A percentile compares a stretch with the other conserved stretches of the same genome.
Evolutionary conservation across 2,329 filamentous ascomycete species (phyloP).

Genomic region (Talaromyces sp.): DNA sequence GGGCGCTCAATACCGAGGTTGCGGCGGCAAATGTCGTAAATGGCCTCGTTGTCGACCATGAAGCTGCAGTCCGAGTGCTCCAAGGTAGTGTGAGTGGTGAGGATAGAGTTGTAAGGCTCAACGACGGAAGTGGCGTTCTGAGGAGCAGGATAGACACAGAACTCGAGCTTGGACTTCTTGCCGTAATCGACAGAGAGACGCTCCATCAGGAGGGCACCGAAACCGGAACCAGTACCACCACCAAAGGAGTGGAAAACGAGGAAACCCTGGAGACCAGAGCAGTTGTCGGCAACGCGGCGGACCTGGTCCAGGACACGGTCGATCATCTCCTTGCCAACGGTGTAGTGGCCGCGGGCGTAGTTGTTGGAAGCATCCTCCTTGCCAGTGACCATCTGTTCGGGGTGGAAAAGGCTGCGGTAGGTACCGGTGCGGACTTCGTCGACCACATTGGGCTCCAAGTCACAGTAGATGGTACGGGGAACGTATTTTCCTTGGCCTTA

Average conservation of each 20-base stretch:
- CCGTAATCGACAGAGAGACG: slow-evolving; percentile 98
- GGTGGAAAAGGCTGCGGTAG: slow-evolving; percentile 97
- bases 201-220: slow-evolving; percentile 98
- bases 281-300: slow-evolving; percentile 95
- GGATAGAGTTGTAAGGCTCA: slow-evolving; percentile 99
- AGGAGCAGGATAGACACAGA: slow-evolving; percentile 97
- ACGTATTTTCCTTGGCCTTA: slow-evolving; percentile 97
- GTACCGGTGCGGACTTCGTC: slow-evolving; percentile 97
- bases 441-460: slow-evolving; percentile 99
- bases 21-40: slow-evolving; percentile 98
- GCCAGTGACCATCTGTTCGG: slow-evolving; percentile 98
- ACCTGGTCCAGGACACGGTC: slow-evolving; percentile 98
- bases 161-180: slow-evolving; percentile 99
- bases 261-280: slow-evolving; percentile 96
- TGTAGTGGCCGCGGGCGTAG: slow-evolving; percentile 99
- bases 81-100: slow-evolving; percentile 97
- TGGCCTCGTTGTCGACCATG: slow-evolving; percentile 99
- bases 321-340: slow-evolving; percentile 98
- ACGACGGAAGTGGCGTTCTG: slow-evolving; percentile 97
- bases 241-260: slow-evolving; percentile 99
- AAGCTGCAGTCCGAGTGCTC: slow-evolving; percentile 99
- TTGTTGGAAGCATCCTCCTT: slow-evolving; percentile 99
- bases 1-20: slow-evolving; percentile 97
- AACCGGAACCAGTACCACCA: slow-evolving; percentile 97
- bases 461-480: slow-evolving; percentile 97